Base-by-base conservation (phyloP, 2,329 filamentous ascomycete species). In the Colletotrichum tanaceti region DNA sequence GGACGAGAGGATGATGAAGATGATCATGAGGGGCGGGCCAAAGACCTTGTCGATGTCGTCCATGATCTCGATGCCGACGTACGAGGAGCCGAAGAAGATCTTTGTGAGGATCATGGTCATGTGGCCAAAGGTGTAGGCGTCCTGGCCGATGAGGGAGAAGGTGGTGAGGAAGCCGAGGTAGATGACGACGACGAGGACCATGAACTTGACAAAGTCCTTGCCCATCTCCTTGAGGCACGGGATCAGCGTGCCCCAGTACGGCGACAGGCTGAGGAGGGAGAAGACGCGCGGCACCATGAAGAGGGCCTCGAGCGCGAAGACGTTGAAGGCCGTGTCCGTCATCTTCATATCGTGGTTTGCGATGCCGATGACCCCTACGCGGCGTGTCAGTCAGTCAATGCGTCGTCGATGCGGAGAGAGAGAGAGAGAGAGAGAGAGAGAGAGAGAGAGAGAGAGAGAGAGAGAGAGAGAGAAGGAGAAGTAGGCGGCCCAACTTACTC, bases 141-240 rank as follows among this genome's bases (percentile, higher is more conserved):
- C 90, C 63, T 92, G 87, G n/a, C 91, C 92, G 52, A 96, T 84
- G 32, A 94, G 85, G 0, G 90, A 90, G 74, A 95, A 95, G 0
- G 93, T 97, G 0, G 94, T 97, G 41, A 97, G 81, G 79, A 98
- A 98, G 54, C 94, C 93, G 55, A 96, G 81, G 76, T 97, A 97
- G 60, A 97, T 82, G 62, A 97, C 91, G 55, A 93, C 82, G 50
- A 97, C 92, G 32, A 95, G 85, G 1, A 93, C 91, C 79, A 89
- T 86, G 76, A 96, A 97, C 75, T 94, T 94, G 77, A 94, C 79
- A 76, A 97, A 97, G 76, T 97, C 93, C 79, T 94, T 95, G 46
- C 92, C 92, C 94, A 98, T 98, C 77, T 95, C 93, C 77, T 96
- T 96, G 58, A 98, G 85, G 71, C 94, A 97, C 0, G 94, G 94